These are phyloP conservation scores for Alectoria sarmentosa DNA, from an alignment of 495 filamentous ascomycete genomes.

Conservation along the genomic window DNA sequence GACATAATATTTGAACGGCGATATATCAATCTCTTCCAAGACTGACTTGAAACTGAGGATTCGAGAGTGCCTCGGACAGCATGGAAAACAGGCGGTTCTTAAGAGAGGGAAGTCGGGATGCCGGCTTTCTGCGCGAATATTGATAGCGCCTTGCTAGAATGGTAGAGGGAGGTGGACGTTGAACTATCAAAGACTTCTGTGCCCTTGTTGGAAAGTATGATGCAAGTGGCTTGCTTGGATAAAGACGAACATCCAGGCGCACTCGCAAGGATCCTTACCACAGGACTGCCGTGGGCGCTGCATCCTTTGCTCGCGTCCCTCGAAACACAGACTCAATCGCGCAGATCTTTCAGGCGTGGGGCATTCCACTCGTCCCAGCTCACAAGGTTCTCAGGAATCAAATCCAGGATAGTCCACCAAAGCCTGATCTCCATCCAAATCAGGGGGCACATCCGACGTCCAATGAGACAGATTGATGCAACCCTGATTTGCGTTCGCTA, in stretches of 20 bases:
- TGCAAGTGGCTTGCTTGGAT: constrained; percentile 9
- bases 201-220: constrained; percentile 3
- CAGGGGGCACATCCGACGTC: constrained; percentile 4
- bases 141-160: constrained; percentile 8
- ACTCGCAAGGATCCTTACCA: background rate
- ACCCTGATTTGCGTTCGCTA: background rate
- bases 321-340: constrained; percentile 4
- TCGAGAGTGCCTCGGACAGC: background rate
- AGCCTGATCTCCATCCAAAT: constrained; percentile 5
- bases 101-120: background rate
- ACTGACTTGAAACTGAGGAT: background rate
- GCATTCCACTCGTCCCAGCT: background rate
- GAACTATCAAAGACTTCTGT: background rate
- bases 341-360: constrained; percentile 12
- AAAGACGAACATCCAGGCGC: background rate
- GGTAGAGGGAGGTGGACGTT: background rate
- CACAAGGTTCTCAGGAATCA: background rate
- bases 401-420: constrained; percentile 1
- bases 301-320: background rate
- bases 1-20: constrained; percentile 9
- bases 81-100: constrained; percentile 8
- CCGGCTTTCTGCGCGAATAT: constrained; percentile 2
- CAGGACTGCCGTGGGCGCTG: background rate
- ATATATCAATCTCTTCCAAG: background rate
- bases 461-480: background rate